Evolutionary conservation across 192 early-diverging fungal genomes (phyloP), one percentile per base, ranked within the genome.

Genomic region (Mortierella hygrophila): DNA sequence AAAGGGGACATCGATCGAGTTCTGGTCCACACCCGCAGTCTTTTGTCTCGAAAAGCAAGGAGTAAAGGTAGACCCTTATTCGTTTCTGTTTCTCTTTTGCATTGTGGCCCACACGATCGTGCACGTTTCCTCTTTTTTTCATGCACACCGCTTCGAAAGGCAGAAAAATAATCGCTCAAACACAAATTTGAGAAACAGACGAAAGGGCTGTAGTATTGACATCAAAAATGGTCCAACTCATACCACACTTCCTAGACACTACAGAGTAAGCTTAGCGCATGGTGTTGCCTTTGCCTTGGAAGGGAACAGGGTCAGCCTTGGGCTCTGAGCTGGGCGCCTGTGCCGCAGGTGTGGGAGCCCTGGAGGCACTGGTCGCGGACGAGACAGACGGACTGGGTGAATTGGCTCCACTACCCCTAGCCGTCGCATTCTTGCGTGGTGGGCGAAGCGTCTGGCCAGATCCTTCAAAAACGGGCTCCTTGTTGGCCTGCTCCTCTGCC

Each of bases 371-470:
- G 6, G 83, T 46, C 2, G 77, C 68, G 1, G 83, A 85, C 0
- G 78, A 72, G 4, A 77, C 60, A 20, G 82, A 81, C 9, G 88
- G 79, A 44, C 79, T 81, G 3, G 88, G 88, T 10, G 88, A 88
- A 63, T 81, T 81, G 40, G 88, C 70, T 5, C 88, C 88, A 37
- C 82, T 85, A 13, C 88, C 82, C n/a, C 83, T 75, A 20, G 79
- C 55, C n/a, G 72, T 69, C 4, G 79, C 68, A 26, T 70, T 82
- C 76, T 91, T 92, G 42, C 90, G 76, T 49, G 93, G 87, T 16
- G 92, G 89, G 46, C 92, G 87, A 60, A 93, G 74, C 1, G 92
- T 93, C 72, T 93, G 89, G 16, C 93, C 93, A 0, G 80, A 63
- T 16, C 93, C 93, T 42, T 81, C 84, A 70, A 86, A 86, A 10